Percentiles rank a stretch among this genome's conserved stretches.
These are phyloP conservation scores for Lepidium africanum DNA, from an alignment of 345 rosid genomes.

Conservation along the genomic window DNA sequence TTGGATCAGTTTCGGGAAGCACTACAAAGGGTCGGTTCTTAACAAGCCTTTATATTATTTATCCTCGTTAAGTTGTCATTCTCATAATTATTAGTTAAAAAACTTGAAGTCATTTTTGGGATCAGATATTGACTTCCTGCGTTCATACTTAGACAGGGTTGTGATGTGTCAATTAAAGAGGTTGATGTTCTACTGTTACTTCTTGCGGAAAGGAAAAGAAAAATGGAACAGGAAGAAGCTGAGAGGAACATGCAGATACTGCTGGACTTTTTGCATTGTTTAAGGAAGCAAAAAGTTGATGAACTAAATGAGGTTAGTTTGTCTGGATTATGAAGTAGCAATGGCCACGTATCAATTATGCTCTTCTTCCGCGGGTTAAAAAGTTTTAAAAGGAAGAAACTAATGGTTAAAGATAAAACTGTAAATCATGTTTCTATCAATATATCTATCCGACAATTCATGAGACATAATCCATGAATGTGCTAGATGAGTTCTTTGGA, in stretches of 20 bases:
- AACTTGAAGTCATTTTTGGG: background rate
- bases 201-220: slow-evolving; percentile 83
- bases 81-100: background rate
- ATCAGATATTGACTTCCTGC: slow-evolving; percentile 17
- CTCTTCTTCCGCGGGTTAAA: background rate
- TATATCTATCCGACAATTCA: background rate
- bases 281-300: slow-evolving; percentile 84
- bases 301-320: slow-evolving; percentile 77
- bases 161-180: slow-evolving; percentile 86
- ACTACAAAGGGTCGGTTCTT: slow-evolving; percentile 55
- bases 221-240: slow-evolving; percentile 97
- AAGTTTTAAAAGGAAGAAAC: background rate
- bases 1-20: slow-evolving; percentile 58
- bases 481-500: slow-evolving; percentile 6
- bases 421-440: background rate
- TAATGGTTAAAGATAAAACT: background rate
- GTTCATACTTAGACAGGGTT: slow-evolving; percentile 61
- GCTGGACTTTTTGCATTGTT: slow-evolving; percentile 74
- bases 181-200: slow-evolving; percentile 63
- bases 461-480: background rate
- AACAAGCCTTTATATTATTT: background rate
- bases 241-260: slow-evolving; percentile 98
- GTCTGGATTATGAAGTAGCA: slow-evolving; percentile 4
- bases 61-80: background rate
- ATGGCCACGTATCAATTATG: background rate